These are phyloP conservation scores for Capsicum baccatum DNA, from an alignment of 257 asterid species.

Conservation along the genomic window DNA sequence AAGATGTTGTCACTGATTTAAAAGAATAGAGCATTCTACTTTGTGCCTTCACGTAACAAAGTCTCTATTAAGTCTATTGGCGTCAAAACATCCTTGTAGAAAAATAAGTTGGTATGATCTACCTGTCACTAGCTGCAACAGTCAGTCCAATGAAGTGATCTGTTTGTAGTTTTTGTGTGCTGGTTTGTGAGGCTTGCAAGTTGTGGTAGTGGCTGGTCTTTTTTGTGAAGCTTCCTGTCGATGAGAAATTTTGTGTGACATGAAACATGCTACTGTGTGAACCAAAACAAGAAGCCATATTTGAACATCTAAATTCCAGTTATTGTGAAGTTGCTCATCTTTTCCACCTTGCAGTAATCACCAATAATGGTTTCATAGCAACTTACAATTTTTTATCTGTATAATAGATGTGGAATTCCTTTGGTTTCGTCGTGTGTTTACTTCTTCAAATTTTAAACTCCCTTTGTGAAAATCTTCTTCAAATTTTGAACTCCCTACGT, in stretches of 20 bases:
- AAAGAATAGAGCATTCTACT: constrained; percentile 41
- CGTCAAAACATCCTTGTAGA: not conserved
- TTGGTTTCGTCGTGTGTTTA: too few species aligned
- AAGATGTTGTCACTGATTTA: constrained; percentile 58
- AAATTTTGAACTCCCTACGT: too few species aligned
- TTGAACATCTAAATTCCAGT: not conserved
- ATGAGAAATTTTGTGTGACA: not conserved
- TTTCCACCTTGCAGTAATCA: too few species aligned
- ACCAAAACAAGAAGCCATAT: not conserved
- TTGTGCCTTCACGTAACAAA: not conserved
- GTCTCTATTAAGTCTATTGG: constrained; percentile 11
- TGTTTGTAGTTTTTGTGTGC: constrained; percentile 11
- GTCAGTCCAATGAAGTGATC: constrained; percentile 12
- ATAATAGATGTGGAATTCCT: too few species aligned
- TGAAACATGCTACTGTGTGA: not conserved
- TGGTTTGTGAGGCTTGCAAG: constrained; percentile 12
- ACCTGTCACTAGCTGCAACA: not conserved
- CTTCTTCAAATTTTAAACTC: too few species aligned
- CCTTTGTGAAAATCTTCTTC: too few species aligned
- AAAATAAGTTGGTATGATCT: constrained; percentile 16
- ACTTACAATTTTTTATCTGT: too few species aligned
- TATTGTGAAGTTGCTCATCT: not conserved
- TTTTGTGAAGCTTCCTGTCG: not conserved
- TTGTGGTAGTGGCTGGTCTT: not conserved
- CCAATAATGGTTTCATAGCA: too few species aligned